These are phyloP conservation scores for Dryas alaskensis DNA, from an alignment of 306 rosid species.

Conservation along the genomic window DNA sequence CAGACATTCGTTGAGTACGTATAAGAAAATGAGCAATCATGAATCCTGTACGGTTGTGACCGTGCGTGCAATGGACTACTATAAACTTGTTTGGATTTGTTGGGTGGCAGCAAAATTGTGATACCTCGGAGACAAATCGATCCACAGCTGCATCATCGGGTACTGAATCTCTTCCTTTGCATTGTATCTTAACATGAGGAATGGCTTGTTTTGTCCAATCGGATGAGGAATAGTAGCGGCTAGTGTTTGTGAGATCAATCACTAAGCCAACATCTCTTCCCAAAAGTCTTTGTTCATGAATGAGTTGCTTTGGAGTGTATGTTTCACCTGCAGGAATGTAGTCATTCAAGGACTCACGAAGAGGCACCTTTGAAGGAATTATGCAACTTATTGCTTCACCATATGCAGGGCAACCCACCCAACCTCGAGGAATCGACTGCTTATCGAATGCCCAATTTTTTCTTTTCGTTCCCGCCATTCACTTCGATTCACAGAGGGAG, in stretches of 20 bases:
- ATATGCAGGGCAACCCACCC: constrained; percentile 86
- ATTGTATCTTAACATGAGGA: constrained; percentile 91
- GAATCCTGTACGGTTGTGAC: constrained; percentile 96
- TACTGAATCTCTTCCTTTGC: constrained; percentile 90
- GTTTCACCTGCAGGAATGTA: constrained; percentile 63
- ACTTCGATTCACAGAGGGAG: too few species aligned
- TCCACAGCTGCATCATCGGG: constrained; percentile 87
- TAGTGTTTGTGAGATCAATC: constrained; percentile 89
- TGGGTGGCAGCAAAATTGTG: constrained; percentile 65
- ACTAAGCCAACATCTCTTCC: constrained; percentile 94
- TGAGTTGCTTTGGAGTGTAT: constrained; percentile 95
- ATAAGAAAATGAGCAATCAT: constrained; percentile 87
- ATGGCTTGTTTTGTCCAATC: constrained; percentile 88
- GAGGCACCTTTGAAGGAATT: constrained; percentile 97
- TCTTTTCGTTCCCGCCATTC: too few species aligned
- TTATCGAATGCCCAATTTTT: neutral
- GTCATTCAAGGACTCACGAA: constrained; percentile 79
- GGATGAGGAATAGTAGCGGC: constrained; percentile 70
- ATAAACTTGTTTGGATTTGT: constrained; percentile 72
- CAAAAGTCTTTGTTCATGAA: constrained; percentile 87
- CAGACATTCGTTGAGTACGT: constrained; percentile 68
- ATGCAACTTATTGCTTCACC: constrained; percentile 72
- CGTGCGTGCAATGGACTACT: constrained; percentile 97
- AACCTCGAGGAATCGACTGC: constrained; percentile 25
- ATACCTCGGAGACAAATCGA: constrained; percentile 81